Base-by-base conservation (phyloP, 2,329 filamentous ascomycete species). In the Penicillium sp. region DNA sequence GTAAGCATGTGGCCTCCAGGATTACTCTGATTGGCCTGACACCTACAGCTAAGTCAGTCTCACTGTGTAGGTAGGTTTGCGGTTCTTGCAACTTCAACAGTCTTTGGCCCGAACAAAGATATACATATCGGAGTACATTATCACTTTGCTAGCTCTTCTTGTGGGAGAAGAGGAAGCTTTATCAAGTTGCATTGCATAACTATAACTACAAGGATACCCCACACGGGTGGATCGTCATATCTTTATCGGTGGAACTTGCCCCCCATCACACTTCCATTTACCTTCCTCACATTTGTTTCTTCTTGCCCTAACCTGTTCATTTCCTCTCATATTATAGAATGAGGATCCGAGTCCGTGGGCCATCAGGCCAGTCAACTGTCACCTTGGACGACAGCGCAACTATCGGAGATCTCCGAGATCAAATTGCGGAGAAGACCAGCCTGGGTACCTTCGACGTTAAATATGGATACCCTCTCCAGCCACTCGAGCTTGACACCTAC, bases 391-490 rank as follows among this genome's bases (percentile, higher is more conserved):
- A 89, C 46, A 73, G 80, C 53, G 85, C 88, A 44, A 76, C 72
- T 8, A 61, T 76, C 28, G 63, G 64, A n/a, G 70, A 74, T 28
- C 67, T 77, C 2, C 64, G 54, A 34, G 53, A 52, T 41, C 62
- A 71, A 40, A 74, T 77, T 61, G 77, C 77, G 43, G 72, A 80
- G 41, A 80, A 82, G 62, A 88, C 87, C 1, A 80, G 80, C 4
- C 76, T 92, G 13, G 62, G 76, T 6, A 75, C 77, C 12, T 90
- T 92, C 63, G 81, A 87, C 36, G 75, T 95, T 54, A 95, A 93
- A 75, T 89, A 86, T 71, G 89, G 89, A 30, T 95, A 87, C 61
- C 92, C 92, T 0, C 60, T 70, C 31, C 83, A 85, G 63, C 75
- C 82, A 0, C 77, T 97, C 13, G 77, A 82, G 30, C 73, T 86